A percentile compares a stretch with the other conserved stretches of the same genome.
Evolutionary conservation across 2,329 filamentous ascomycete genomes (phyloP).

Genomic region (Kalmusia sp.): DNA sequence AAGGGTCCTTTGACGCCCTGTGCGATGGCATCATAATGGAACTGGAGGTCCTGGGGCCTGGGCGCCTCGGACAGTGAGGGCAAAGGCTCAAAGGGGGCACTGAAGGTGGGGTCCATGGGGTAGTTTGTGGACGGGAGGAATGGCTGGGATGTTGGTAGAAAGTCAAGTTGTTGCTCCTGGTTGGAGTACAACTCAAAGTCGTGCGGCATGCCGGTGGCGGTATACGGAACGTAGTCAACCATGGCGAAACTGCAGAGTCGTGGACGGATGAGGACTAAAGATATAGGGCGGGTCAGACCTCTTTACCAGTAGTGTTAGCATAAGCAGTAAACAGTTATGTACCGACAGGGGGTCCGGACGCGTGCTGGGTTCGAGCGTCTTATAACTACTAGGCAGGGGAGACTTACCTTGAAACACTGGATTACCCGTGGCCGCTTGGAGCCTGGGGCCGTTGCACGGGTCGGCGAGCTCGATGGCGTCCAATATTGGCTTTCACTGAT

Average conservation of each 20-base stretch:
- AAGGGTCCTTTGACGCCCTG: constrained; percentile 46
- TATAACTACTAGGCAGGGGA: constrained; percentile 37
- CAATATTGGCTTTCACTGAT: constrained; percentile 30
- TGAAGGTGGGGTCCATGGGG: constrained; percentile 46
- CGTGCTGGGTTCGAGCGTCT: constrained; percentile 27
- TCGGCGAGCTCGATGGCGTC: constrained; percentile 32
- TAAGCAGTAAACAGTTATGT: constrained; percentile 26
- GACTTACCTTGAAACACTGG: constrained; percentile 41
- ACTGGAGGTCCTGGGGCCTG: constrained; percentile 45
- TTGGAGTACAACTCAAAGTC: constrained; percentile 49
- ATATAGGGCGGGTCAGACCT: constrained; percentile 25
- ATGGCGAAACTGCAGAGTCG: constrained; percentile 29
- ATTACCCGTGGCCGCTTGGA: constrained; percentile 27
- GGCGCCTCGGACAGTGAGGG: constrained; percentile 39
- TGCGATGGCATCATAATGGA: constrained; percentile 43
- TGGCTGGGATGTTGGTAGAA: constrained; percentile 35
- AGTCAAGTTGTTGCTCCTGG: constrained; percentile 42
- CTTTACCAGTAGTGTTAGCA: constrained; percentile 36
- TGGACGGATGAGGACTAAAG: constrained; percentile 14
- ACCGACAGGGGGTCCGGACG: constrained; percentile 16
- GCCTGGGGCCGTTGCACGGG: constrained; percentile 34
- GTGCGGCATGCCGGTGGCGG: constrained; percentile 38
- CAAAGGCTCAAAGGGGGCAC: constrained; percentile 44
- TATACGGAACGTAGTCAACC: constrained; percentile 44
- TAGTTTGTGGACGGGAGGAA: constrained; percentile 38